Evolutionary conservation across 768 basidiomycete genomes (phyloP).

Genomic region (Serendipita indica): DNA sequence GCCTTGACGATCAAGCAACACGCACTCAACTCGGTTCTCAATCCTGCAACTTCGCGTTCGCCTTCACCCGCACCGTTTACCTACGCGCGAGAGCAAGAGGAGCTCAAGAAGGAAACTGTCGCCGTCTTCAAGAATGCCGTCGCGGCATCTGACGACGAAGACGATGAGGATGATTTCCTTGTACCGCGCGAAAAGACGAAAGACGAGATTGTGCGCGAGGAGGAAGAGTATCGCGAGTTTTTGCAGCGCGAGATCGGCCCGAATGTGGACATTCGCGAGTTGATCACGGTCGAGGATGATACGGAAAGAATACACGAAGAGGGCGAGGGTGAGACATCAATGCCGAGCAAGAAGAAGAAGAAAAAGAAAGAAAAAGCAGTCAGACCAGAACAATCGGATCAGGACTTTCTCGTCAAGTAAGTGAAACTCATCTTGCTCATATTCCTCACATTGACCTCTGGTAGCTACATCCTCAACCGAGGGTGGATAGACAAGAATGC

Average conservation of each 20-base stretch:
- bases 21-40: slow-evolving; percentile 47
- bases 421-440: slow-evolving; percentile 21
- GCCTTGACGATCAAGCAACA: slow-evolving; percentile 64
- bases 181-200: slow-evolving; percentile 60
- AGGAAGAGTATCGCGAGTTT: slow-evolving; percentile 73
- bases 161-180: slow-evolving; percentile 52
- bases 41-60: slow-evolving; percentile 34
- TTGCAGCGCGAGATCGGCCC: slow-evolving; percentile 64
- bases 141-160: slow-evolving; percentile 25
- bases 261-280: slow-evolving; percentile 40
- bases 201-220: slow-evolving; percentile 62
- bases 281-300: slow-evolving; percentile 43
- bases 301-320: slow-evolving; percentile 15
- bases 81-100: slow-evolving; percentile 62
- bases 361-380: slow-evolving; percentile 19
- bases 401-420: slow-evolving; percentile 83
- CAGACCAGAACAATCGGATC: slow-evolving; percentile 48
- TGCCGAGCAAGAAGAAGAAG: slow-evolving; percentile 18
- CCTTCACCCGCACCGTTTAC: slow-evolving; percentile 47
- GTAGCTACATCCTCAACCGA: slow-evolving; percentile 88
- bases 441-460: neutral
- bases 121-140: slow-evolving; percentile 55
- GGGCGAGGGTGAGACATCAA: slow-evolving; percentile 24
- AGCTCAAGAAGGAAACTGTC: slow-evolving; percentile 67
- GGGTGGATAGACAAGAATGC: slow-evolving; percentile 85